Conservation (phyloP, 2,329 filamentous ascomycete genomes). For the Aspergillus hiratsukae region DNA sequence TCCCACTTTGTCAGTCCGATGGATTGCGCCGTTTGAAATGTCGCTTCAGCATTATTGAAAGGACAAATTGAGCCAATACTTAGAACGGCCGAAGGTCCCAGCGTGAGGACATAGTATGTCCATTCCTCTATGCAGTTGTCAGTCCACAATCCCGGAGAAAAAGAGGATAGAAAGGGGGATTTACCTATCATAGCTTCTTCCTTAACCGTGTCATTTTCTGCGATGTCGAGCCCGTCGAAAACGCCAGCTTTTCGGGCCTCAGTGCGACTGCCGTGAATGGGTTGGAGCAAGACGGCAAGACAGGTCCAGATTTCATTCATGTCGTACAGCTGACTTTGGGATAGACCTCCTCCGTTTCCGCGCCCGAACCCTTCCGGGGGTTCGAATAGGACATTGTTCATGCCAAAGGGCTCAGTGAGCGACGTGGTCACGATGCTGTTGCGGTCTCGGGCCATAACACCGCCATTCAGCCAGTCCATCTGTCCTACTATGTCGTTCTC, state of each 20-base stretch:
- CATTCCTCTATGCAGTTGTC: conserved; percentile 50
- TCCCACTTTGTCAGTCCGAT: conserved; percentile 57
- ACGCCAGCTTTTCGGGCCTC: conserved; percentile 54
- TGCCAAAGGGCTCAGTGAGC: conserved; percentile 47
- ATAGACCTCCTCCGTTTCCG: conserved; percentile 54
- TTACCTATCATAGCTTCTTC: conserved; percentile 53
- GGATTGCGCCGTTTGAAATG: conserved; percentile 50
- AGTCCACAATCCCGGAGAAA: conserved; percentile 8
- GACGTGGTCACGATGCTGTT: conserved; percentile 38
- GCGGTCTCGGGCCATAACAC: conserved; percentile 46
- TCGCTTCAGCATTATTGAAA: conserved; percentile 36
- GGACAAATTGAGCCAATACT: conserved; percentile 44
- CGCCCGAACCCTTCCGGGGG: conserved; percentile 55
- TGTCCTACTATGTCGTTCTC: conserved; percentile 58
- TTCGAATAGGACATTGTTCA: conserved; percentile 52
- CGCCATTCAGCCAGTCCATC: conserved; percentile 60
- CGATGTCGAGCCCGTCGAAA: conserved; percentile 52
- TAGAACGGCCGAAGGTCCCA: conserved; percentile 54
- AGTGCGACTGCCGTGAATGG: conserved; percentile 50
- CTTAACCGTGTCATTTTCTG: conserved; percentile 33
- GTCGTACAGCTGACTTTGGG: conserved; percentile 55
- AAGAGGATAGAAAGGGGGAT: conserved; percentile 8
- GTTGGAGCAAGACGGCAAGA: conserved; percentile 52
- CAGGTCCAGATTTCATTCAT: conserved; percentile 64
- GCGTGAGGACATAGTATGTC: conserved; percentile 56